Base-by-base conservation (phyloP, 768 basidiomycete species). In the Mycena vulgaris region DNA sequence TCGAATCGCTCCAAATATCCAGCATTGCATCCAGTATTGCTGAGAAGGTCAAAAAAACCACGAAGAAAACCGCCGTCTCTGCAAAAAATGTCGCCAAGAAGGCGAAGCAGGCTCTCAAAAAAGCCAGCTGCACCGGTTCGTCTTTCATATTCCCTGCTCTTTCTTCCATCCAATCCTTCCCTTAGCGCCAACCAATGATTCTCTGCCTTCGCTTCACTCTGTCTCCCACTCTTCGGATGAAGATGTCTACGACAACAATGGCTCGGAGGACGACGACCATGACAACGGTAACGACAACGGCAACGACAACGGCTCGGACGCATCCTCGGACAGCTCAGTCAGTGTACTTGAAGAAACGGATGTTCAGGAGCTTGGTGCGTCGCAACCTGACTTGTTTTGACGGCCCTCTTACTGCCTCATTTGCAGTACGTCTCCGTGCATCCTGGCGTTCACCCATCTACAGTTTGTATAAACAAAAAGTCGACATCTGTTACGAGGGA, bases 351-450 rank as follows among this genome's bases (percentile, higher is more conserved):
- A 42, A 5, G 59, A 61, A 14, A 48, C 59, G 1, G 47, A 61
- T 16, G 45, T 33, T 7, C 45, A 61, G 31, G 59, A 61, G 25
- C 59, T 61, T 1, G 58, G 58, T 59, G 25, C 19, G 59, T n/a
- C 8, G 3, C 28, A 3, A 14, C 1, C 13, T 31, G 35, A 48
- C 23, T 17, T 23, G n/a, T 35, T 14, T 31, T 19, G 5, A 5
- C 7, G 48, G 6, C 16, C 11, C 49, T 9, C 33, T n/a, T 17
- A 21, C 17, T 25, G 6, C 17, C 2, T 30, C 5, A n/a, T 8
- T 27, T 19, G 7, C 31, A 61, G 59, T 13, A 6, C 59, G 59
- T 25, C 59, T 61, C 5, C 59, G 25, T 1, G 21, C 28, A 11
- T 1, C 3, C 11, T 61, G 59, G 59, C n/a, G 59, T 5, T 61